phyloP scores from a whole-genome alignment of 2,329 filamentous ascomycete genomes.

The Penicillium sp. region DNA sequence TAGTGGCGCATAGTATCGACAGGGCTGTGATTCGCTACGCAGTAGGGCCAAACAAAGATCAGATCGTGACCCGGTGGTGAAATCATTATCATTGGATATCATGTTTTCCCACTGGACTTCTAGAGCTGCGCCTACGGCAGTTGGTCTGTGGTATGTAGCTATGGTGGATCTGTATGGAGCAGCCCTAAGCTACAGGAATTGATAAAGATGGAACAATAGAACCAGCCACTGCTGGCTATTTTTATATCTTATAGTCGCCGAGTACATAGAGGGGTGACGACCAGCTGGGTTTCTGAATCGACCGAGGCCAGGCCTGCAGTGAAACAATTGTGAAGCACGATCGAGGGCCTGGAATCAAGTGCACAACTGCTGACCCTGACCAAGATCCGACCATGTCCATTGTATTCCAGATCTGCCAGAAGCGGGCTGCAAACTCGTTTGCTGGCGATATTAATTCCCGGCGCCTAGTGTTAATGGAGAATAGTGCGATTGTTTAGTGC shows the following conservation, averaged over 20 bases:
- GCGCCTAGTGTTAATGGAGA: not conserved
- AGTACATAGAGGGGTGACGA: not conserved
- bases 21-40: not conserved
- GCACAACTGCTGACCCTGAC: not conserved
- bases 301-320: not conserved
- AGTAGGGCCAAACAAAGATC: too few relatives aligned
- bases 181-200: constrained; percentile 6
- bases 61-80: too few relatives aligned
- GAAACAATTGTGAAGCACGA: not conserved
- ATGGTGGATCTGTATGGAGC: constrained; percentile 8
- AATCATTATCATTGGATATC: too few relatives aligned
- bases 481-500: not conserved
- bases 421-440: not conserved
- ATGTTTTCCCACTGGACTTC: too few relatives aligned
- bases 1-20: not conserved
- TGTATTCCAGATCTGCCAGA: not conserved
- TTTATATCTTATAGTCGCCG: not conserved
- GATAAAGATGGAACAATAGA: constrained; percentile 14
- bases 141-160: not conserved
- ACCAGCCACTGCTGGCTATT: constrained; percentile 8
- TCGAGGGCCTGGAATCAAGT: not conserved
- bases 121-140: not conserved
- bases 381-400: not conserved
- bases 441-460: not conserved
- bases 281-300: not conserved